Evolutionary conservation across 805 yeast species (phyloP), one percentile per base, ranked within the genome.

Genomic region (Candida chauliodis): DNA sequence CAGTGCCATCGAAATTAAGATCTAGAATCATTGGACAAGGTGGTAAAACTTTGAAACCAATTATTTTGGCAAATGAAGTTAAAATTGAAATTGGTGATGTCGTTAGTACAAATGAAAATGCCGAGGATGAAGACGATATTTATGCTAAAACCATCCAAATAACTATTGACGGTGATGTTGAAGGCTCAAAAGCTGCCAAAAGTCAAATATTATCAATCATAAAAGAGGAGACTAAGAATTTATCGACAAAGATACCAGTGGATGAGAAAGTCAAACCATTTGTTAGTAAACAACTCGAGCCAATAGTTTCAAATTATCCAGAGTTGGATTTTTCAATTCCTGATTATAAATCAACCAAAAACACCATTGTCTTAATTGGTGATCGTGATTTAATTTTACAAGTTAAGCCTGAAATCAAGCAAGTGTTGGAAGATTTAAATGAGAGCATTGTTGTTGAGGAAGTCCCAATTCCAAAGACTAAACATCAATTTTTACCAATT

Each of bases 21-120:
- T 75, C 95, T 6, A 75, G 77, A 35, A 77, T 90, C 42, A 90
- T 90, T 62, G 98, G 98, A 42, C 74, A 90, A 30, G 85, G 82
- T 57, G 98, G 98, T 57, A 76, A 73, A 50, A 82, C 73, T 44
- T 76, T 90, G 61, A 85, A 79, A 58, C 90, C 93, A 42, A 85
- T 90, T 47, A 72, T 84, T 34, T 83, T 75, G 37, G 68, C 74
- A 25, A 75, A 85, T 34, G 81, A 78, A 35, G 80, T 80, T 37
- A 84, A 73, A 48, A 78, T 90, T 48, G 85, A 85, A 51, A 80
- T 90, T 51, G 83, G 79, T 42, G 50, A 53, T 32, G 57, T 49
- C 30, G 57, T 55, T 25, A 48, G 48, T n/a, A 29, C 44, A 18
- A 53, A 52, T 16, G 53, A 48, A 24, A 55, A 55, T 20, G 34